Conservation (phyloP, 2,329 filamentous ascomycete species). For the Talaromyces verruculosus region DNA sequence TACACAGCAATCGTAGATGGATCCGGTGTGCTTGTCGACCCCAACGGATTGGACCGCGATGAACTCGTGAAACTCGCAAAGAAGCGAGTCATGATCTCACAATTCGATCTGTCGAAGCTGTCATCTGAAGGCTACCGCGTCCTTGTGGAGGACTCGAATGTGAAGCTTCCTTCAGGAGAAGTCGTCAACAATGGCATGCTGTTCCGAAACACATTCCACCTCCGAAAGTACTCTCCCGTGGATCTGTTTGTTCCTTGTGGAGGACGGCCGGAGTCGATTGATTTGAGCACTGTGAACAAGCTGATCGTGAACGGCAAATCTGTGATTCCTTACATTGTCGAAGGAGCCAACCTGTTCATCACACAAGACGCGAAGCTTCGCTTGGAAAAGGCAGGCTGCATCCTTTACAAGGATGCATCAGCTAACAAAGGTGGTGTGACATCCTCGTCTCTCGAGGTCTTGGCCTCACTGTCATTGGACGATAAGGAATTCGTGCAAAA, state of each 20-base stretch:
- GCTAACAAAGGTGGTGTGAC: constrained; percentile 99
- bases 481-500: constrained; percentile 83
- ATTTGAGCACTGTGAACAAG: constrained; percentile 80
- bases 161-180: constrained; percentile 86
- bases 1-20: constrained; percentile 96
- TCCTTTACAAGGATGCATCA: constrained; percentile 96
- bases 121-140: constrained; percentile 87
- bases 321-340: constrained; percentile 89
- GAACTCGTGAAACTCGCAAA: constrained; percentile 84
- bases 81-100: constrained; percentile 80
- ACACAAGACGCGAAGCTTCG: constrained; percentile 96
- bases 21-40: constrained; percentile 89
- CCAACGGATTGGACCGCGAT: constrained; percentile 78
- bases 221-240: constrained; percentile 72
- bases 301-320: constrained; percentile 88
- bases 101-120: constrained; percentile 82
- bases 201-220: constrained; percentile 97
- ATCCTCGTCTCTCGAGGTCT: constrained; percentile 91
- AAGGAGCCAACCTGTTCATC: constrained; percentile 97
- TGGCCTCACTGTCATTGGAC: constrained; percentile 92
- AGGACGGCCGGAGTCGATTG: constrained; percentile 93
- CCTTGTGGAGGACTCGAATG: constrained; percentile 83
- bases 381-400: constrained; percentile 89
- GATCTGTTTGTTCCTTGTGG: constrained; percentile 95
- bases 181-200: constrained; percentile 84